Evolutionary conservation across 805 yeast genomes (phyloP), one percentile per base, ranked within the genome.

Genomic region (Cyberlindnera suaveolens): DNA sequence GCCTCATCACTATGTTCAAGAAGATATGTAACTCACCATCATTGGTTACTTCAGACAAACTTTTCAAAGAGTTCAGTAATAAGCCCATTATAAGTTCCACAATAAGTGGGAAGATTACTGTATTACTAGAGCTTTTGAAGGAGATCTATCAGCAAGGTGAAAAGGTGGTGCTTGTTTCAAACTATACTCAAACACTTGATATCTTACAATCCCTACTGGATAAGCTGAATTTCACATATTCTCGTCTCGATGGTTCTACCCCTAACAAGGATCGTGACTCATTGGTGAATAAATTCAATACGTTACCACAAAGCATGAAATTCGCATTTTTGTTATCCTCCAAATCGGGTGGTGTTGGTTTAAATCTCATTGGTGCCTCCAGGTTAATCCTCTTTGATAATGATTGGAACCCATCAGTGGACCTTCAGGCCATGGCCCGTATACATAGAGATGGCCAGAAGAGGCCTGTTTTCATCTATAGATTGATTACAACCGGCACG

Each of bases 381-480:
- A 66, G 98, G 23, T 65, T 93, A 34, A 72, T 93, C 5, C 65
- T 93, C 18, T 84, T 86, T 57, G 99, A 93, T 59, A 87, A 93
- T 50, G 98, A 93, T 57, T 93, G 99, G 99, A 93, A 93, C 50
- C 99, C 99, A 0, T 78, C 96, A 0, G 73, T 82, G 11, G 99
- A 93, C 57, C 61, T 85, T 30, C 99, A 93, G 61, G 96, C 97
- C 0, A 86, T 91, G 95, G 96, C 97, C 1, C 68, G 99, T 49
- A 81, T 93, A 6, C 96, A 91, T 58, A 71, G 99, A 54, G 97
- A 91, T 61, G 99, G 99, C 0, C 99, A 93, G 60, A 75, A 64
- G 38, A 74, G 65, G 38, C 87, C 87, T 0, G 93, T 89, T 10
- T 82, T 68, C 57, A 80, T 91, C 27, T 93, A 93, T 58, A 71